Evolutionary conservation across 345 rosid species (phyloP).

Genomic region (Conringia planisiliqua): DNA sequence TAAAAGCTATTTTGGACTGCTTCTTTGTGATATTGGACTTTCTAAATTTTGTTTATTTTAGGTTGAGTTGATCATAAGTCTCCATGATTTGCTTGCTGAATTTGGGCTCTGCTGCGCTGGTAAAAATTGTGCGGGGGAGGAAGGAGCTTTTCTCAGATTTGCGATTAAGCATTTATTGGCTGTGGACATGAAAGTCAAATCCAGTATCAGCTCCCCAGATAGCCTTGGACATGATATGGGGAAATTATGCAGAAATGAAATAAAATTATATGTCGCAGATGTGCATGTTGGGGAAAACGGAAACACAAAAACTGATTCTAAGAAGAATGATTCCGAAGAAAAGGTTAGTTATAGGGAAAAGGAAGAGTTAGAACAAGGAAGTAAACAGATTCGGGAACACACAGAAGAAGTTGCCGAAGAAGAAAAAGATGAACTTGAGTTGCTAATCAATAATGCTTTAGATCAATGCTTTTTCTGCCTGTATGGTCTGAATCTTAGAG

Average conservation of each 20-base stretch:
- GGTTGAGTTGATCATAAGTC: slow-evolving; percentile 87
- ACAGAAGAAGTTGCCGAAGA: slow-evolving; percentile 55
- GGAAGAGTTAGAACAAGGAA: slow-evolving; percentile 40
- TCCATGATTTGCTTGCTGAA: slow-evolving; percentile 90
- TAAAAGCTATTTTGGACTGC: slow-evolving; percentile 16
- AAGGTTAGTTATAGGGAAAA: slow-evolving; percentile 25
- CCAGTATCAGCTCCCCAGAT: slow-evolving; percentile 43
- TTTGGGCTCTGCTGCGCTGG: slow-evolving; percentile 92
- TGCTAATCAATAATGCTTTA: slow-evolving; percentile 73
- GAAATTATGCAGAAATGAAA: slow-evolving; percentile 39
- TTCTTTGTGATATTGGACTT: slow-evolving; percentile 12
- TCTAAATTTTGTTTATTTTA: slow-evolving; percentile 28
- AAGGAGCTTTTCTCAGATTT: slow-evolving; percentile 89
- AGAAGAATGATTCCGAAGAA: slow-evolving; percentile 42
- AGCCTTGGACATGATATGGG: slow-evolving; percentile 42
- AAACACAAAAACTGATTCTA: slow-evolving; percentile 29
- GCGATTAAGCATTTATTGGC: slow-evolving; percentile 91
- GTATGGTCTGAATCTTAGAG: slow-evolving; percentile 94
- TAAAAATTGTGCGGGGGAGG: slow-evolving; percentile 71
- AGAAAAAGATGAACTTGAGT: slow-evolving; percentile 90
- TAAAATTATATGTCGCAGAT: slow-evolving; percentile 34
- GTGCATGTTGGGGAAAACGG: slow-evolving; percentile 40
- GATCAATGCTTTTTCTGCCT: slow-evolving; percentile 97
- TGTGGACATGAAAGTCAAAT: slow-evolving; percentile 87
- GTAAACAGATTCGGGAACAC: slow-evolving; percentile 35